Evolutionary conservation across 2,329 filamentous ascomycete species (phyloP).

Genomic region (Colletotrichum tamarilloi): DNA sequence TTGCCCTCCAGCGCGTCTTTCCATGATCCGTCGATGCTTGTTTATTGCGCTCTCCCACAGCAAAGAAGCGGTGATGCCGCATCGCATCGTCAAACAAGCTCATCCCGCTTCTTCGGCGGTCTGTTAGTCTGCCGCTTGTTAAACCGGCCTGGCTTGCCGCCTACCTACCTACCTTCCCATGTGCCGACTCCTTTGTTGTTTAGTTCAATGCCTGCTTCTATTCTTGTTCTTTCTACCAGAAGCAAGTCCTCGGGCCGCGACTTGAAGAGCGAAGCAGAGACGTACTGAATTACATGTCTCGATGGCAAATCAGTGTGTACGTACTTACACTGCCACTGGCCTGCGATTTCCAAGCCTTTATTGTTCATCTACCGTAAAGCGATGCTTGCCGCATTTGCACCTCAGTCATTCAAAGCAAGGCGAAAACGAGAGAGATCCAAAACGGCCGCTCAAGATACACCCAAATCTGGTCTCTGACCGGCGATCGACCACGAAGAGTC

Average conservation of each 20-base stretch:
- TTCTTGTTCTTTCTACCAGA: neutral
- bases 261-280: neutral
- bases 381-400: neutral
- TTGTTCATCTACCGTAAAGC: too few relatives aligned
- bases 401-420: neutral
- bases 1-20: too few relatives aligned
- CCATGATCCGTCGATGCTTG: neutral
- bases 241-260: neutral
- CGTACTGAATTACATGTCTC: neutral
- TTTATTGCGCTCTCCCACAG: too few relatives aligned
- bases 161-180: neutral
- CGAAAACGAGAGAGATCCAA: neutral
- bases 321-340: slow-evolving; percentile 16
- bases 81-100: neutral
- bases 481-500: neutral
- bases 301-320: neutral
- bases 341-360: too few relatives aligned
- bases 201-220: neutral
- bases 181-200: neutral
- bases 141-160: neutral
- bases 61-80: neutral
- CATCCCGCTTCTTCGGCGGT: neutral
- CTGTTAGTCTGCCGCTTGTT: neutral
- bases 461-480: slow-evolving; percentile 1
- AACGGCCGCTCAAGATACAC: neutral